A percentile compares a stretch with the other conserved stretches of the same genome.
These are phyloP conservation scores for Solanum aculeatissimum DNA, from an alignment of 305 asterid genomes.

Conservation along the genomic window DNA sequence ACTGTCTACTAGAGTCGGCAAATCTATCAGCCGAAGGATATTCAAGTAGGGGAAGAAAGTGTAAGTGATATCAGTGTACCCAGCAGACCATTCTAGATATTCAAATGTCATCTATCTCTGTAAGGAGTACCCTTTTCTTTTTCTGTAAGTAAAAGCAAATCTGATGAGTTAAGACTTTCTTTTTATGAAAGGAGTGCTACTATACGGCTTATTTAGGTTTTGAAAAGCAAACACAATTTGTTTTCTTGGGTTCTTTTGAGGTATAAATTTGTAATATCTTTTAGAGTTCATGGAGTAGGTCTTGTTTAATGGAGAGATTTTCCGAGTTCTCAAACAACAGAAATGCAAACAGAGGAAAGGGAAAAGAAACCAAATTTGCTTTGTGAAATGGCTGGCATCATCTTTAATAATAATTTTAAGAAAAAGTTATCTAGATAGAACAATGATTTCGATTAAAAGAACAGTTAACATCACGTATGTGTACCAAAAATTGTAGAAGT, in stretches of 20 bases:
- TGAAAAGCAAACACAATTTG: neutral
- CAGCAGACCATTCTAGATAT: neutral
- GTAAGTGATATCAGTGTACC: neutral
- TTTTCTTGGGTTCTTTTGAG: neutral
- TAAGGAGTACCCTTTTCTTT: neutral
- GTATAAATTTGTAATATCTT: neutral
- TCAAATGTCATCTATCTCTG: no score
- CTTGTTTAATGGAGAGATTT: neutral
- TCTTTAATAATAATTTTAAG: neutral
- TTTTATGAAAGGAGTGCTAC: neutral
- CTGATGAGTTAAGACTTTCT: neutral
- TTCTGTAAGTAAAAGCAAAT: neutral
- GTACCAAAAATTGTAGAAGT: neutral
- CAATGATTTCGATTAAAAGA: neutral
- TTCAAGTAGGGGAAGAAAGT: constrained; percentile 12
- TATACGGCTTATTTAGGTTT: neutral
- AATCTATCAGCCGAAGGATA: constrained; percentile 46
- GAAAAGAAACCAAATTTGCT: neutral
- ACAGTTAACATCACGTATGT: neutral
- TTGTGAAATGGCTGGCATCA: neutral
- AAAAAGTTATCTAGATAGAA: neutral
- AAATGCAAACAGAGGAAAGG: neutral
- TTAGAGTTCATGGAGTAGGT: neutral
- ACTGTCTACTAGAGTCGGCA: constrained; percentile 64
- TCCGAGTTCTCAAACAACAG: neutral